Evolutionary conservation across 768 basidiomycete species (phyloP), one percentile per base, ranked within the genome.

Genomic region (Calocera viscosa): DNA sequence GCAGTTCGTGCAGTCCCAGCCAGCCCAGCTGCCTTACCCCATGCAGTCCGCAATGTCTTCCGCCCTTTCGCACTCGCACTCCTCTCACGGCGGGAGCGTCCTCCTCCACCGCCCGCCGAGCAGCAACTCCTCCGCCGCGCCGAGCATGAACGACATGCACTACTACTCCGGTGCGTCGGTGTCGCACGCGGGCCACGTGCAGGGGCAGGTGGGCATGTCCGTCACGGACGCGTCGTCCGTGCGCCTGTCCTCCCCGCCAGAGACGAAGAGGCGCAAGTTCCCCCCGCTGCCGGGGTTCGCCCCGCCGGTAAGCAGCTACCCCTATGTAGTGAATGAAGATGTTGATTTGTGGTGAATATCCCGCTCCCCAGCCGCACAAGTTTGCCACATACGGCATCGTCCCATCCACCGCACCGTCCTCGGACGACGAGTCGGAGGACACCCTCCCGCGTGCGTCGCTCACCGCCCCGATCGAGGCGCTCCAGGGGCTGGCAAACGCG

Each of bases 401-500:
- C 35, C 86, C 91, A 17, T 87, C 88, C 76, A 86, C 90, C 2
- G 82, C 89, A 14, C 84, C 89, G 7, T 92, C 91, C 0, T 91
- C 90, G 47, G 91, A 94, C 68, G 93, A 93, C 73, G 69, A 94
- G 76, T 91, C 90, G 0, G 91, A 94, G 73, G 91, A 94, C 64
- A 88, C 91, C 0, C 79, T 94, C 14, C 90, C 92, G 17, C 83
- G 91, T 35, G 83, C 88, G 40, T 84, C 89, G 34, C 79, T 96
- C 69, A 92, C 90, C 69, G 92, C 94, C 0, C 94, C 94, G 0
- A 94, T 95, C 66, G 92, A 96, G 73, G 94, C 94, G 14, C 79
- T 97, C 38, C 92, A 96, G 74, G 91, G 92, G 1, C 80, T 96
- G 64, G 94, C 94, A 32, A 94, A 96, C 74, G 94, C 94, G 0